Conservation (phyloP, 345 rosid species). For the Erodium maritimum region DNA sequence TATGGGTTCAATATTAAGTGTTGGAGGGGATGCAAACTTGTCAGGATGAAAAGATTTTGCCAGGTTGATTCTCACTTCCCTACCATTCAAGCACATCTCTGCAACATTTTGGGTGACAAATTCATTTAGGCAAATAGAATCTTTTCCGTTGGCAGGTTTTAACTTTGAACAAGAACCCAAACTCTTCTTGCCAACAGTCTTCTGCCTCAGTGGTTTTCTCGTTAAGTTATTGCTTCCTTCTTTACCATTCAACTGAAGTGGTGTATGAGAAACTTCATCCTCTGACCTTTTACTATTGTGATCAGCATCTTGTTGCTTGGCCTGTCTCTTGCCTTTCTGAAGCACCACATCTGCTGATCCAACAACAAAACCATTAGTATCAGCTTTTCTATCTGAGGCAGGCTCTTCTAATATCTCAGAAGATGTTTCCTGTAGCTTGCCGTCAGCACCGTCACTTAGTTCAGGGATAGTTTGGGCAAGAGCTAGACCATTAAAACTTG, state of each 20-base stretch:
- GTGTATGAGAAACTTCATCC: not conserved
- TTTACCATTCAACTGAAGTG: conserved; percentile 4
- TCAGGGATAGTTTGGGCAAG: conserved; percentile 6
- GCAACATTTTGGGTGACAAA: conserved; percentile 14
- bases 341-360: conserved; percentile 2
- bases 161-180: conserved; percentile 46
- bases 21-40: conserved; percentile 20
- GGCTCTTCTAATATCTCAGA: conserved; percentile 9
- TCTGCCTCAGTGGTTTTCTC: conserved; percentile 30
- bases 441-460: conserved; percentile 11
- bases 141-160: conserved; percentile 32
- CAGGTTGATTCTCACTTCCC: conserved; percentile 13
- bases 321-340: conserved; percentile 10
- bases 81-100: conserved; percentile 12
- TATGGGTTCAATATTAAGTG: conserved; percentile 15
- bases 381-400: conserved; percentile 10
- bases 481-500: conserved; percentile 5
- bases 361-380: conserved; percentile 5
- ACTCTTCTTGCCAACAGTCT: conserved; percentile 36
- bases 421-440: conserved; percentile 13
- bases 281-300: not conserved
- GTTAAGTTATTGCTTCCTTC: conserved; percentile 19
- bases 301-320: conserved; percentile 16
- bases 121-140: conserved; percentile 43
- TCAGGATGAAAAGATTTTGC: conserved; percentile 12